Evolutionary conservation across 345 rosid species (phyloP).

Genomic region (Viola odorata): DNA sequence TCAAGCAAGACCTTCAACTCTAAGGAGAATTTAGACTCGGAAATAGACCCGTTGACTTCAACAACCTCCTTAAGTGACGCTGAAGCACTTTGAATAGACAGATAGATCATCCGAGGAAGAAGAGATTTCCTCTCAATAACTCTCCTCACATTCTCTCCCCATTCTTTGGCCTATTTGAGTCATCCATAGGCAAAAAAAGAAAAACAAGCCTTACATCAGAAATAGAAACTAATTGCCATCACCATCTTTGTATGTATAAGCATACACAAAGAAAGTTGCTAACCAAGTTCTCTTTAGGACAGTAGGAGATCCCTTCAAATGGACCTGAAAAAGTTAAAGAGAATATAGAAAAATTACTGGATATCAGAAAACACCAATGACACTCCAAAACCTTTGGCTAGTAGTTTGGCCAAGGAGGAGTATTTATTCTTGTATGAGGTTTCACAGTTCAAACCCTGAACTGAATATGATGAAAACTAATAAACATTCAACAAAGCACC

Average conservation of each 20-base stretch:
- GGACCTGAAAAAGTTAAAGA: conserved; percentile 54
- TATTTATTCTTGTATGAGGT: too few relatives aligned
- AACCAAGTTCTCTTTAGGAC: conserved; percentile 64
- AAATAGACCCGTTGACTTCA: conserved; percentile 53
- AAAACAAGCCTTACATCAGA: conserved; percentile 5
- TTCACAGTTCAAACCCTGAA: not conserved
- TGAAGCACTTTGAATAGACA: conserved; percentile 72
- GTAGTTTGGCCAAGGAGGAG: too few relatives aligned
- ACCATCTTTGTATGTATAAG: not conserved
- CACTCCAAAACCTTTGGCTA: not conserved
- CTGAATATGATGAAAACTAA: not conserved
- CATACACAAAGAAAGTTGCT: conserved; percentile 6
- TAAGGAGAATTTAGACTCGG: conserved; percentile 40
- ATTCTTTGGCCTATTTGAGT: conserved; percentile 47
- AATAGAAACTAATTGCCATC: not conserved
- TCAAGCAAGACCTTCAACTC: conserved; percentile 75
- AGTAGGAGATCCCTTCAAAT: conserved; percentile 68
- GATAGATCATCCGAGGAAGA: conserved; percentile 76
- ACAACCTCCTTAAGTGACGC: conserved; percentile 46
- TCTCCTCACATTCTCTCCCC: conserved; percentile 50
- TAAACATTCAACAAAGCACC: not conserved
- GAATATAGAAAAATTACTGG: not conserved
- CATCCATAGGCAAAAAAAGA: conserved; percentile 4
- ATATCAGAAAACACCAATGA: not conserved
- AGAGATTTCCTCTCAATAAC: conserved; percentile 65